Conservation (phyloP, 2,329 filamentous ascomycete genomes). For the Exserohilum rostratum region DNA sequence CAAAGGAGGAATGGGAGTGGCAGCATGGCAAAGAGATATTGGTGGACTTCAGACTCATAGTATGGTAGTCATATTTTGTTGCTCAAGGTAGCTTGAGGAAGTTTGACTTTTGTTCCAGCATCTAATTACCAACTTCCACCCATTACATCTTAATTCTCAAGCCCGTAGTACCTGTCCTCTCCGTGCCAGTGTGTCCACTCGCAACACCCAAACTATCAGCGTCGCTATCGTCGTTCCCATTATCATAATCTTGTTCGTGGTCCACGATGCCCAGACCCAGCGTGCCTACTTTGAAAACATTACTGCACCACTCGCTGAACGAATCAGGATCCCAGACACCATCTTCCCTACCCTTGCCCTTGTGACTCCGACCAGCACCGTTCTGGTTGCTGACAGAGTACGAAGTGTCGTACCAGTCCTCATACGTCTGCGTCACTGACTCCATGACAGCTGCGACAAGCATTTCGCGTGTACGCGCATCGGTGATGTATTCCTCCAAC, state of each 20-base stretch:
- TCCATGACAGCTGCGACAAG: slow-evolving; percentile 70
- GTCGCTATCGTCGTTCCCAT: slow-evolving; percentile 27
- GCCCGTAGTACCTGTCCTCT: slow-evolving; percentile 36
- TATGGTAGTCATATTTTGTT: neutral
- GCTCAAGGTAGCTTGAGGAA: neutral
- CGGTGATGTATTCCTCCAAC: slow-evolving; percentile 68
- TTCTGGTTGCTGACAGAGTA: slow-evolving; percentile 40
- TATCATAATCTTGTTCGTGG: slow-evolving; percentile 13
- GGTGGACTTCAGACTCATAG: neutral
- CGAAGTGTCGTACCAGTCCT: slow-evolving; percentile 66
- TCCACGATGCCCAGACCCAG: slow-evolving; percentile 41
- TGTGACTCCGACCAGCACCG: slow-evolving; percentile 22
- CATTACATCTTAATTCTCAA: slow-evolving; percentile 27
- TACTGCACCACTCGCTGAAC: slow-evolving; percentile 67
- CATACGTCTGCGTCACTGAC: slow-evolving; percentile 66
- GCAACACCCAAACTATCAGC: slow-evolving; percentile 31
- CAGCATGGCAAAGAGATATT: neutral
- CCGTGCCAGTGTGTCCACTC: slow-evolving; percentile 36
- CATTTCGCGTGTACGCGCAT: slow-evolving; percentile 68
- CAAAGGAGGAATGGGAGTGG: neutral
- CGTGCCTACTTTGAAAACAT: slow-evolving; percentile 63
- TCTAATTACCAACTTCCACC: neutral
- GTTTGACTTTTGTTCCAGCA: neutral
- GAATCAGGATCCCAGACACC: slow-evolving; percentile 69
- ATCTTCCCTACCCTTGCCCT: slow-evolving; percentile 63